Conservation (phyloP, 805 yeast species). For the Wickerhamomyces bisporus region DNA sequence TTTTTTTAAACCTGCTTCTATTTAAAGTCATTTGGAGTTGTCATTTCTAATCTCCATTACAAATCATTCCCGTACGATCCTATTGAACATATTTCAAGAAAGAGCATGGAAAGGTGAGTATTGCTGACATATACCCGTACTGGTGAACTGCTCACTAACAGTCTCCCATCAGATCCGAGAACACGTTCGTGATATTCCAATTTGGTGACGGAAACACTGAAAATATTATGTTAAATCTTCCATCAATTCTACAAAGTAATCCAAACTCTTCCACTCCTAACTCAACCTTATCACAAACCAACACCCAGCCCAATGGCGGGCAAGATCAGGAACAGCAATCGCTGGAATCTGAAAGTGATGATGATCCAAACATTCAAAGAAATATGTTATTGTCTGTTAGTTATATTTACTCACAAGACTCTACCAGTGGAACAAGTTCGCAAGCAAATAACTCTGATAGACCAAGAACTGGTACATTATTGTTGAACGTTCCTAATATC, state of each 20-base stretch:
- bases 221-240: conserved; percentile 11
- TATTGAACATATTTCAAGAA: neutral
- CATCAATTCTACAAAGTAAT: conserved; percentile 4
- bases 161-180: neutral
- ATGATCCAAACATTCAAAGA: conserved; percentile 13
- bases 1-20: no score
- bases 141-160: neutral
- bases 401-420: conserved; percentile 26
- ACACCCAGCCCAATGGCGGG: conserved; percentile 1
- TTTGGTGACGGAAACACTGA: conserved; percentile 15
- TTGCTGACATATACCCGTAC: no score
- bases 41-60: no score
- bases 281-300: conserved; percentile 2
- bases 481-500: conserved; percentile 64
- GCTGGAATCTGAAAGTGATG: no score
- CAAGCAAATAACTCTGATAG: conserved; percentile 1
- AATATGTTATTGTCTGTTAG: conserved; percentile 37
- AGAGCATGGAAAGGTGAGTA: neutral
- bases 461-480: conserved; percentile 48
- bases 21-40: no score
- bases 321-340: neutral
- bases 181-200: conserved; percentile 18
- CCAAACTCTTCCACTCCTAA: neutral
- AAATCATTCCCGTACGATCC: no score
- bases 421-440: neutral